A percentile compares a stretch with the other conserved stretches of the same genome.
Evolutionary conservation across 225 moss, liverwort and hornwort genomes (phyloP).

Genomic region (Sphagnum tenellum): DNA sequence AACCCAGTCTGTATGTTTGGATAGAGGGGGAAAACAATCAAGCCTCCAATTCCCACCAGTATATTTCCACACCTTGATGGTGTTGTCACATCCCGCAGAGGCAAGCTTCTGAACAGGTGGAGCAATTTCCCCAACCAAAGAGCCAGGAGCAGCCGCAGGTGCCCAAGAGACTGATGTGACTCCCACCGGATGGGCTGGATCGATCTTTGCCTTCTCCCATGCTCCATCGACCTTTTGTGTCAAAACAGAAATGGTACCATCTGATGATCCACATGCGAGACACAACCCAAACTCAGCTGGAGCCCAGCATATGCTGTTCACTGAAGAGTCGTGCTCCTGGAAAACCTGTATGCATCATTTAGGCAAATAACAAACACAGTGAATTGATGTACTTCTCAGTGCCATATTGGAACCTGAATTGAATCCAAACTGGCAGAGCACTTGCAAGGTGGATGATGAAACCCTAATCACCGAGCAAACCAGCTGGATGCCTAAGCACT

Average conservation of each 20-base stretch:
- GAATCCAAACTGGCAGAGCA: no score
- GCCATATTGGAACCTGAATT: no score
- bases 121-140: slow-evolving; percentile 54
- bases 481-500: no score
- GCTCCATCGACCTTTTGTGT: slow-evolving; percentile 59
- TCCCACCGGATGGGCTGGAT: slow-evolving; percentile 87
- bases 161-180: slow-evolving; percentile 92
- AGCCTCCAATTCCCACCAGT: slow-evolving; percentile 70
- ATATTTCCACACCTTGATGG: slow-evolving; percentile 84
- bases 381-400: no score
- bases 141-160: slow-evolving; percentile 64
- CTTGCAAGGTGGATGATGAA: no score
- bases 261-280: slow-evolving; percentile 80
- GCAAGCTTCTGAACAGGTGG: slow-evolving; percentile 69
- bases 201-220: slow-evolving; percentile 81
- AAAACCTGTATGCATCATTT: slow-evolving; percentile 29
- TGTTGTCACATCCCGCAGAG: slow-evolving; percentile 85
- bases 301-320: slow-evolving; percentile 86
- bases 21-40: slow-evolving; percentile 89
- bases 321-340: slow-evolving; percentile 75
- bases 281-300: slow-evolving; percentile 82
- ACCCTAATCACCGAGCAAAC: no score
- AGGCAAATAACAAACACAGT: no score
- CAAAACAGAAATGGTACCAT: slow-evolving; percentile 80
- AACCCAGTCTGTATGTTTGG: slow-evolving; percentile 84